Evolutionary conservation across 495 filamentous ascomycete genomes (phyloP).

Genomic region (Xylaria cubensis): DNA sequence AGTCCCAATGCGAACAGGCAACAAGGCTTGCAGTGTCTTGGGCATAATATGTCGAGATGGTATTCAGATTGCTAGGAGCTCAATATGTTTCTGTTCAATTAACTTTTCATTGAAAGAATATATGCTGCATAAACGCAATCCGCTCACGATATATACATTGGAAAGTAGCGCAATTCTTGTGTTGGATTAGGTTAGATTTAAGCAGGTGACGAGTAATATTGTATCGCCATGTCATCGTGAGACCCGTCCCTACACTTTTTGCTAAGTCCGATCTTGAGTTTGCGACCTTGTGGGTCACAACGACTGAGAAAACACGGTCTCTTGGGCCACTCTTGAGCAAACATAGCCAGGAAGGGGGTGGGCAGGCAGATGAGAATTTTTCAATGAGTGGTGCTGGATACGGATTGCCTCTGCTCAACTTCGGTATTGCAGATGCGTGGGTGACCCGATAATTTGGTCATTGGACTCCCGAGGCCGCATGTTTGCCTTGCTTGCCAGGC

Average conservation of each 20-base stretch:
- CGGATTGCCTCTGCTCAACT: not conserved
- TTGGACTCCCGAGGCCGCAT: not conserved
- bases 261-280: constrained; percentile 1
- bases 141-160: not conserved
- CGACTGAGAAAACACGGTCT: not conserved
- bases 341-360: not conserved
- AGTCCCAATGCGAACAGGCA: not conserved
- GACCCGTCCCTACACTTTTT: not conserved
- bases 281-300: not conserved
- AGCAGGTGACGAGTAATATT: not conserved
- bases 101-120: not conserved
- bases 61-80: not conserved
- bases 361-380: not conserved
- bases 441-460: constrained; percentile 23
- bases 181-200: not conserved
- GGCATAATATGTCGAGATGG: not conserved
- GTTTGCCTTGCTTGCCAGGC: not conserved
- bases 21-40: not conserved
- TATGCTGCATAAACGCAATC: not conserved
- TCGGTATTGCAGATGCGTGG: not conserved
- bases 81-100: not conserved
- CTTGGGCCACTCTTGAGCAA: not conserved
- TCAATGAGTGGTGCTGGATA: not conserved
- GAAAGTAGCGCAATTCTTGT: not conserved
- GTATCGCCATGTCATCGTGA: too few relatives aligned